Base-by-base conservation (phyloP, 2,329 filamentous ascomycete species). In the Botrytis squamosa region DNA sequence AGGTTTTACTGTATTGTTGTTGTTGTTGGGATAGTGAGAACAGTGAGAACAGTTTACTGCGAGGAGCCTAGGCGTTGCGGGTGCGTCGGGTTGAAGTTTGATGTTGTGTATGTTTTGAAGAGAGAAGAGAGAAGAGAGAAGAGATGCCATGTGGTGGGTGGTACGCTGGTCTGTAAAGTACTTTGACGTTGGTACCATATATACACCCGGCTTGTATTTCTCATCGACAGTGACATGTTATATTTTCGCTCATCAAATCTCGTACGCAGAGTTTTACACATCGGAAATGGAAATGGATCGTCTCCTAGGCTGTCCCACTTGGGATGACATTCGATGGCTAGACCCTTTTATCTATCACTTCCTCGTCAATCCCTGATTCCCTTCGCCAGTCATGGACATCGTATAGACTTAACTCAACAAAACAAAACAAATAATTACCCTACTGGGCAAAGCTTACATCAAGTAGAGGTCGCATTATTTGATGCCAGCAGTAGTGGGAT, bases 401-500 rank as follows among this genome's bases (percentile, higher is more conserved):
- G 36, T 68, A 40, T 67, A 67, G 8, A 55, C 33, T 36, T 16
- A 20, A 38, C n/a, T 52, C n/a, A 25, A 36, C 42, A 52, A 52
- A 67, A 52, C 36, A n/a, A 67, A 52, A 38, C 6, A 40, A 22
- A 67, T 12, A 20, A 7, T 55, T 68, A 16, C 46, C 38, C 22
- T 29, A 16, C 52, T 57, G 16, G 65, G 65, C 52, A 42, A 55
- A n/a, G 49, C 29, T n/a, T 40, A 25, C 7, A 40, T 38, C 20
- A 12, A 18, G 65, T 67, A 40, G 25, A 46, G 64, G 64, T 67
- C n/a, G 42, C 33, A 67, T 67, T 67, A 52, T 67, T 67, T 52
- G 22, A 52, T 67, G 12, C 44, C 22, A 67, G 64, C 64, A 55
- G 46, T 55, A 67, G 65, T 67, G 65, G 65, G 65, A 55, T 67